Base-by-base conservation (phyloP, 1,284 basidiomycete species). In the Cryptococcus sp. region DNA sequence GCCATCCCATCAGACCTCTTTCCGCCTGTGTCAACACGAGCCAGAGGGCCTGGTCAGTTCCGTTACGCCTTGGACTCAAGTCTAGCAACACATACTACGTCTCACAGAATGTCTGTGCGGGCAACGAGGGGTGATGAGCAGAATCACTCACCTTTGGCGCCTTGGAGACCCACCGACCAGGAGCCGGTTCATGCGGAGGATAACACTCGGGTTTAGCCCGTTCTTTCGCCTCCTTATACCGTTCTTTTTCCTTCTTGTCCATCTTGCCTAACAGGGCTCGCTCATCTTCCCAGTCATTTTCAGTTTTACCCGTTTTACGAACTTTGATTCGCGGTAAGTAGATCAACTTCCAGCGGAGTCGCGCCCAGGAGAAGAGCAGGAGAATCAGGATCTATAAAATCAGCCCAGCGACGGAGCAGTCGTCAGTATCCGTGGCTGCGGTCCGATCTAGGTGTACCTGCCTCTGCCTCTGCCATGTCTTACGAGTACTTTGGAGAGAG, bases 1-100 rank as follows among this genome's bases (percentile, higher is more conserved):
- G 45, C 65, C 65, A 67, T 6, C 55, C 63, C 13, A 62, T 47
- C n/a, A 59, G 57, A 6, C 58, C 61, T 5, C 39, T 43, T 5
- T 50, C 47, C 6, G 56, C 40, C 64, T 66, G 22, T 1, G 20
- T 10, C 10, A 25, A n/a, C 19, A 47, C 47, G 20, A 45, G 40
- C 23, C 35, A 3, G 4, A 40, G 30, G 16, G 19, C 13, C 39
- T 11, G 4, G 8, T 35, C 30, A 35, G 30, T 10, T 35, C 10
- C 30, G 13, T 35, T 13, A 10, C 30, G 7, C 8, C 4, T 4
- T 35, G 7, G 5, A 35, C 25, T 19, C 2, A 19, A 3, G 19
- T 11, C 19, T 13, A n/a, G n/a, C n/a, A n/a, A n/a, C n/a, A n/a
- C n/a, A n/a, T n/a, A n/a, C n/a, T n/a, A n/a, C n/a, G n/a, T 35